These are phyloP conservation scores for Hypoxylon sp. DNA, from an alignment of 2,329 filamentous ascomycete genomes.

Conservation along the genomic window DNA sequence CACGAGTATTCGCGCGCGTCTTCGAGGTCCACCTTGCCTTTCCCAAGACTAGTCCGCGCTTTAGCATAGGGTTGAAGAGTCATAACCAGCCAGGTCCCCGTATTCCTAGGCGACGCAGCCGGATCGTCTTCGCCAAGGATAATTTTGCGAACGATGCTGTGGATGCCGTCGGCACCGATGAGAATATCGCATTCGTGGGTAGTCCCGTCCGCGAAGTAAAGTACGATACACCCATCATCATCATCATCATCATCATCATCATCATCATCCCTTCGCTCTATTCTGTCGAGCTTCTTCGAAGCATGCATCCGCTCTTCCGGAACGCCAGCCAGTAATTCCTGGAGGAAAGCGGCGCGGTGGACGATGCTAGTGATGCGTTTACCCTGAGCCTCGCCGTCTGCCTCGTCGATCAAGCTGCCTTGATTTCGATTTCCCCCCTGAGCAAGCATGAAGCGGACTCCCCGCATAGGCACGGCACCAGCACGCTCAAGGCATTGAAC, in stretches of 20 bases:
- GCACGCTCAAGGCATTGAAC: conserved; percentile 43
- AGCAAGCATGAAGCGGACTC: conserved; percentile 46
- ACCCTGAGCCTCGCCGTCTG: conserved; percentile 4
- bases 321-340: conserved; percentile 39
- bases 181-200: conserved; percentile 55
- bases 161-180: conserved; percentile 59
- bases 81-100: conserved; percentile 46
- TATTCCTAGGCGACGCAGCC: conserved; percentile 43
- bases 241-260: too few relatives aligned
- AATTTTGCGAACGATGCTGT: conserved; percentile 56
- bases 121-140: conserved; percentile 52
- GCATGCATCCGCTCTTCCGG: conserved; percentile 43
- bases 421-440: conserved; percentile 28
- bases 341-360: conserved; percentile 35
- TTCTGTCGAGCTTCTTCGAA: conserved; percentile 44
- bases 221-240: conserved; percentile 14
- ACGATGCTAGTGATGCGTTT: conserved; percentile 12
- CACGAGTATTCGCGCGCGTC: conserved; percentile 49
- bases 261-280: conserved; percentile 15
- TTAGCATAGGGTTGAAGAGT: conserved; percentile 43
- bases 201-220: conserved; percentile 45
- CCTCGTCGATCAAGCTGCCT: conserved; percentile 36
- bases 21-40: conserved; percentile 32
- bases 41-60: conserved; percentile 42
- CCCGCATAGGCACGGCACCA: conserved; percentile 46